Conservation (phyloP, 192 early-diverging fungal species). For the Mortierella claussenii region DNA sequence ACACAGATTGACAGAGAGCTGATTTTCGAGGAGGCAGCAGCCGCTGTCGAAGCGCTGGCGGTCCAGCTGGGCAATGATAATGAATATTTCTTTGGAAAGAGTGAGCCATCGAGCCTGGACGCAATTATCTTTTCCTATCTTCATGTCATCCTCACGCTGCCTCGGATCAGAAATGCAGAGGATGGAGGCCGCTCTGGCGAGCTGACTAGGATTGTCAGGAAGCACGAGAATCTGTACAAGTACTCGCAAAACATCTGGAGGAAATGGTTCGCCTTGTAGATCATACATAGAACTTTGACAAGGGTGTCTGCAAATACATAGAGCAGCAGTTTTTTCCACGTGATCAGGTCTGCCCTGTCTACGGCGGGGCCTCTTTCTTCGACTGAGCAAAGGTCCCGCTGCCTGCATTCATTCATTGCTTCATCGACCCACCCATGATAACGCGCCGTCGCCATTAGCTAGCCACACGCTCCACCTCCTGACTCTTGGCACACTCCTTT, state of each 20-base stretch:
- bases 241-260: conserved; percentile 52
- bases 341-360: too few relatives aligned
- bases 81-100: conserved; percentile 49
- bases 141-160: conserved; percentile 47
- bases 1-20: conserved; percentile 47
- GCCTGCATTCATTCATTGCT: too few relatives aligned
- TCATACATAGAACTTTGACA: not conserved
- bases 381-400: too few relatives aligned
- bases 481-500: too few relatives aligned
- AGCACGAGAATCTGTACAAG: conserved; percentile 36
- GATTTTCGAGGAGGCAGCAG: conserved; percentile 47
- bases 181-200: conserved; percentile 39
- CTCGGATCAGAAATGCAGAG: conserved; percentile 24
- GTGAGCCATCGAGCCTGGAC: conserved; percentile 30
- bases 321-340: too few relatives aligned
- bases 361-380: too few relatives aligned
- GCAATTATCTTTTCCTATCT: conserved; percentile 45
- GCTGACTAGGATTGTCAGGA: conserved; percentile 39
- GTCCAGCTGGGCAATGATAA: conserved; percentile 14
- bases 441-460: too few relatives aligned
- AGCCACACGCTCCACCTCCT: too few relatives aligned
- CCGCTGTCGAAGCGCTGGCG: conserved; percentile 30
- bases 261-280: conserved; percentile 31
- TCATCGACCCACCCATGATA: too few relatives aligned
- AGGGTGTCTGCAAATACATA: too few relatives aligned